These are phyloP conservation scores for Mycena indigotica DNA, from an alignment of 768 basidiomycete genomes.

Conservation along the genomic window DNA sequence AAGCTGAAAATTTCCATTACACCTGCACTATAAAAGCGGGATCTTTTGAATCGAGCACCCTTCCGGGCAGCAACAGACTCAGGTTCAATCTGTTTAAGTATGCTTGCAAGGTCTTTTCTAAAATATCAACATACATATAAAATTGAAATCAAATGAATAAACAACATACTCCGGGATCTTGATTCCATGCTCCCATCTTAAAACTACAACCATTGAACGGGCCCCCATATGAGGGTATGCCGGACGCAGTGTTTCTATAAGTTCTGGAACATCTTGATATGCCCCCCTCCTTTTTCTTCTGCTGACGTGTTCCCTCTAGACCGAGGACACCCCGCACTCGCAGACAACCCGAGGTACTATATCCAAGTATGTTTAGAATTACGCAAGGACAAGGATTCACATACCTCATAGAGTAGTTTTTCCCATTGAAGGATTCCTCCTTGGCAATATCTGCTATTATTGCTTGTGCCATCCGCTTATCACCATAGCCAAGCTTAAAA, in stretches of 20 bases:
- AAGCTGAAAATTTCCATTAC: constrained; percentile 39
- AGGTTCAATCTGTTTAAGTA: constrained; percentile 15
- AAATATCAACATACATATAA: background rate
- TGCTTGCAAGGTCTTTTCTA: background rate
- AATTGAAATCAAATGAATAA: too few relatives aligned
- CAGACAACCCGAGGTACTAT: background rate
- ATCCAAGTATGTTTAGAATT: background rate
- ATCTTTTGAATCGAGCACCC: constrained; percentile 26
- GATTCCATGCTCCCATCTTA: constrained; percentile 8
- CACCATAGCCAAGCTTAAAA: background rate
- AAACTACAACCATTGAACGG: background rate
- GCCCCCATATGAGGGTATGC: constrained; percentile 1
- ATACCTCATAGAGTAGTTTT: background rate
- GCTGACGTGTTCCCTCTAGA: constrained; percentile 12
- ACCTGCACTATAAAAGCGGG: constrained; percentile 42
- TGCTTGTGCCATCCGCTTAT: background rate
- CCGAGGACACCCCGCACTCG: constrained; percentile 7
- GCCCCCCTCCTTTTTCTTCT: background rate
- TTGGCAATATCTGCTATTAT: background rate
- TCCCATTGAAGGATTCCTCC: background rate
- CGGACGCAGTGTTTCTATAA: background rate
- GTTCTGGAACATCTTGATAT: background rate
- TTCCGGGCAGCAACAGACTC: constrained; percentile 25
- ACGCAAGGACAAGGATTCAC: background rate
- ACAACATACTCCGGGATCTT: constrained; percentile 19